These are phyloP conservation scores for Suaeda aralocaspica DNA, from an alignment of 148 eudicot species.

Conservation along the genomic window DNA sequence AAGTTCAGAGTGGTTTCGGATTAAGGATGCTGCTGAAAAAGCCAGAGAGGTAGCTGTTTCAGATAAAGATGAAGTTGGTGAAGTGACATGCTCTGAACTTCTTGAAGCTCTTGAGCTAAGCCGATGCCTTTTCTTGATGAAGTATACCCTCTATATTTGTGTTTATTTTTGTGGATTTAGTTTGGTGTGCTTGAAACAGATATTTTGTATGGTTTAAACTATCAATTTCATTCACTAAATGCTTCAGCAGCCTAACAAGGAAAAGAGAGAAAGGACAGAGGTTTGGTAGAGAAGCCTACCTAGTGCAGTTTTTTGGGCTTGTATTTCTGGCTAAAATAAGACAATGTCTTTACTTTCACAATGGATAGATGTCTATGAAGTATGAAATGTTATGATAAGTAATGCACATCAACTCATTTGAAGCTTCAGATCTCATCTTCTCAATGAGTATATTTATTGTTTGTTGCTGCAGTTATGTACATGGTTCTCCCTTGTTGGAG, in stretches of 20 bases:
- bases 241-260: background rate
- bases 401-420: background rate
- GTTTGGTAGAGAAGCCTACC: background rate
- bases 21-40: conserved; percentile 91
- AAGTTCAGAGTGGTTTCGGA: conserved; percentile 81
- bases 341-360: background rate
- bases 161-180: background rate
- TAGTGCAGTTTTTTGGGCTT: background rate
- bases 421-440: conserved; percentile 20
- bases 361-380: background rate
- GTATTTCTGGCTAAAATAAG: background rate
- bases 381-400: background rate
- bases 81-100: conserved; percentile 92
- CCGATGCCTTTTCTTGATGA: conserved; percentile 85
- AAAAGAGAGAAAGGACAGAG: background rate
- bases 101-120: conserved; percentile 99
- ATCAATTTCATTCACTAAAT: background rate
- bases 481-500: conserved; percentile 90
- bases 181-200: background rate
- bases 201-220: background rate
- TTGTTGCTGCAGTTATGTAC: conserved; percentile 70
- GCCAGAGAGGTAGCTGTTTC: conserved; percentile 63
- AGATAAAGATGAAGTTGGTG: conserved; percentile 83
- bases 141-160: conserved; percentile 35
- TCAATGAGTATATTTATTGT: conserved; percentile 1